phyloP scores from a whole-genome alignment of 495 filamentous ascomycete species.

The Thermochaetoides thermophila region DNA sequence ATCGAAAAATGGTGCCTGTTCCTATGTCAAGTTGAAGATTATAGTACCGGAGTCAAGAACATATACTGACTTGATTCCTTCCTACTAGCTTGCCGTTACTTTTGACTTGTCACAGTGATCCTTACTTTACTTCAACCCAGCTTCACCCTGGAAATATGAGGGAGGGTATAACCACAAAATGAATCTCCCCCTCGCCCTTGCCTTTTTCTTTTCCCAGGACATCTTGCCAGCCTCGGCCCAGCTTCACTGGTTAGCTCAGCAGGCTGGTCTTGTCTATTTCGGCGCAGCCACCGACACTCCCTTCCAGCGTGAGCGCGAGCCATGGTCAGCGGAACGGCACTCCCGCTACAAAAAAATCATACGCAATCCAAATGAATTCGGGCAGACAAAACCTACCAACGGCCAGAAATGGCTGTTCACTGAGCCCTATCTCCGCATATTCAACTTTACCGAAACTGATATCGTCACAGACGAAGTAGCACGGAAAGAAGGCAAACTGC shows the following conservation, averaged over 20 bases:
- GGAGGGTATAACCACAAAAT: no score
- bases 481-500: constrained; percentile 27
- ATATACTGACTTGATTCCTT: no score
- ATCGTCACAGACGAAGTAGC: constrained; percentile 30
- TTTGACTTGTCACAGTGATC: no score
- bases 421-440: constrained; percentile 27
- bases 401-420: constrained; percentile 38
- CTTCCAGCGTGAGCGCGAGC: constrained; percentile 22
- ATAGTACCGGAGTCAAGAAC: no score
- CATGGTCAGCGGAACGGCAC: constrained; percentile 13
- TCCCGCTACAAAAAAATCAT: constrained; percentile 22
- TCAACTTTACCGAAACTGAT: constrained; percentile 37
- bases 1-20: no score
- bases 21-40: no score
- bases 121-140: no score
- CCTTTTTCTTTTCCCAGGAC: no score
- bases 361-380: constrained; percentile 29
- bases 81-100: no score
- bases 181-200: no score
- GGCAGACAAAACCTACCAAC: constrained; percentile 38
- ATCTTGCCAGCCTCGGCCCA: constrained; percentile 6
- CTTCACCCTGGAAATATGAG: no score
- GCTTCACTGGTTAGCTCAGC: constrained; percentile 16
- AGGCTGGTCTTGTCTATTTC: constrained; percentile 32
- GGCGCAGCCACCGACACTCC: constrained; percentile 34